phyloP scores from a whole-genome alignment of 1,284 basidiomycete genomes.

The Boletellus sp. region DNA sequence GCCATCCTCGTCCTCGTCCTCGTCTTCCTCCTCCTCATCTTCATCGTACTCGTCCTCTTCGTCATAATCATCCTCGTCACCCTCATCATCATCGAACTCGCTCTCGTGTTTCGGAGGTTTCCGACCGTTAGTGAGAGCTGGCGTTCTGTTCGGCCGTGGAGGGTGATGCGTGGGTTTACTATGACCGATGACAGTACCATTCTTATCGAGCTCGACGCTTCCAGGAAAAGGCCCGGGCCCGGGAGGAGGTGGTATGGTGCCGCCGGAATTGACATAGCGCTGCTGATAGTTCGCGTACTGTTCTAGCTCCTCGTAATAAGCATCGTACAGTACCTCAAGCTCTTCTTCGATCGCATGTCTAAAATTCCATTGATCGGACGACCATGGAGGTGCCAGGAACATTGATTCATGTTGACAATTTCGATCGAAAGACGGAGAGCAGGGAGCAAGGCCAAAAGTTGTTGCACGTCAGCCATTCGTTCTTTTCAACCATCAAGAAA shows the following conservation, averaged over 20 bases:
- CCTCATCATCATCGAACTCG: conserved; percentile 65
- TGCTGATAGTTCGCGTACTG: conserved; percentile 97
- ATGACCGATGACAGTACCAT: conserved; percentile 75
- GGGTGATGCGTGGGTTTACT: conserved; percentile 38
- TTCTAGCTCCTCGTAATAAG: conserved; percentile 99
- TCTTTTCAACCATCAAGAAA: conserved; percentile 19
- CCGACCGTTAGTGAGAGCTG: conserved; percentile 44
- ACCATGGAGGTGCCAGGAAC: conserved; percentile 15
- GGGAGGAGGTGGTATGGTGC: conserved; percentile 84
- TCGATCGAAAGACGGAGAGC: conserved; percentile 17
- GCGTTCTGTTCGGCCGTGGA: conserved; percentile 33
- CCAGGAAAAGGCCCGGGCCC: conserved; percentile 98
- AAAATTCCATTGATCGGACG: conserved; percentile 24
- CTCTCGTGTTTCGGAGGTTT: conserved; percentile 52
- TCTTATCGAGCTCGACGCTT: conserved; percentile 92
- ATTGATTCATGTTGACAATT: conserved; percentile 15
- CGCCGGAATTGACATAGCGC: conserved; percentile 84
- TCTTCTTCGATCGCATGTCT: conserved; percentile 98
- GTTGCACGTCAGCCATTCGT: conserved; percentile 39
- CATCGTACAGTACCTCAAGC: conserved; percentile 98
- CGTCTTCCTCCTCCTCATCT: conserved; percentile 61
- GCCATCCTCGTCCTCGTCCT: conserved; percentile 63
- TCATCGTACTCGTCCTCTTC: conserved; percentile 63
- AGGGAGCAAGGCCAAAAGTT: conserved; percentile 22
- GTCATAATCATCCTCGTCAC: conserved; percentile 55